These are phyloP conservation scores for Deakozyma indianensis DNA, from an alignment of 805 yeast species.

Conservation along the genomic window DNA sequence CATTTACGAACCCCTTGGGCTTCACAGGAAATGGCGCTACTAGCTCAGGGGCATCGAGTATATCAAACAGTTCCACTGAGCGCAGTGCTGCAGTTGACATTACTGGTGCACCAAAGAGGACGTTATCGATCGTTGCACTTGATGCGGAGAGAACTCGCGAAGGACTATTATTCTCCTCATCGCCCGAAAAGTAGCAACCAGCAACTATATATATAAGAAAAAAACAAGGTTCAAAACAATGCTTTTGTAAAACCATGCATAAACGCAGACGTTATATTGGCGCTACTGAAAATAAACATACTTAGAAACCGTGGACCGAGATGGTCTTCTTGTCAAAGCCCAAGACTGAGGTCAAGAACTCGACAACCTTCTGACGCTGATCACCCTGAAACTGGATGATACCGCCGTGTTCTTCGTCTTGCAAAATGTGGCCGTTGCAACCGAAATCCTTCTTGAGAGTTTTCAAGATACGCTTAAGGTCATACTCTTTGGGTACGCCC, in stretches of 20 bases:
- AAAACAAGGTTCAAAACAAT: too few relatives aligned
- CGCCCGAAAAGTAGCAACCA: neutral
- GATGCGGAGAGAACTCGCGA: neutral
- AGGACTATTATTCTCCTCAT: neutral
- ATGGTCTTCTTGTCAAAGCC: conserved; percentile 90
- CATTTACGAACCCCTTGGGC: too few relatives aligned
- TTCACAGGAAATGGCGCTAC: too few relatives aligned
- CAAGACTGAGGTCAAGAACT: conserved; percentile 74
- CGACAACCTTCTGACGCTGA: conserved; percentile 92
- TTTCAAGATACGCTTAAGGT: conserved; percentile 81
- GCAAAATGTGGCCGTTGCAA: conserved; percentile 95
- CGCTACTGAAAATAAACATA: too few relatives aligned
- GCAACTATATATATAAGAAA: neutral
- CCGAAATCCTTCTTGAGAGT: conserved; percentile 96
- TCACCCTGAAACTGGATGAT: conserved; percentile 98
- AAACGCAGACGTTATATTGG: too few relatives aligned
- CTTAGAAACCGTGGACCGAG: conserved; percentile 93
- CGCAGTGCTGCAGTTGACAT: too few relatives aligned
- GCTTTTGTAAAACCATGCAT: too few relatives aligned
- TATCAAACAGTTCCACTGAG: too few relatives aligned
- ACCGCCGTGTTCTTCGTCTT: conserved; percentile 91
- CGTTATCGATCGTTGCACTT: neutral
- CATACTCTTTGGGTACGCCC: conserved; percentile 92
- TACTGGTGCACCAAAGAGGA: neutral
- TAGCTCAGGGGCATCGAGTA: too few relatives aligned